A percentile compares a stretch with the other conserved stretches of the same genome.
Conservation (phyloP, 495 filamentous ascomycete genomes). For the Durotheca rogersii region DNA sequence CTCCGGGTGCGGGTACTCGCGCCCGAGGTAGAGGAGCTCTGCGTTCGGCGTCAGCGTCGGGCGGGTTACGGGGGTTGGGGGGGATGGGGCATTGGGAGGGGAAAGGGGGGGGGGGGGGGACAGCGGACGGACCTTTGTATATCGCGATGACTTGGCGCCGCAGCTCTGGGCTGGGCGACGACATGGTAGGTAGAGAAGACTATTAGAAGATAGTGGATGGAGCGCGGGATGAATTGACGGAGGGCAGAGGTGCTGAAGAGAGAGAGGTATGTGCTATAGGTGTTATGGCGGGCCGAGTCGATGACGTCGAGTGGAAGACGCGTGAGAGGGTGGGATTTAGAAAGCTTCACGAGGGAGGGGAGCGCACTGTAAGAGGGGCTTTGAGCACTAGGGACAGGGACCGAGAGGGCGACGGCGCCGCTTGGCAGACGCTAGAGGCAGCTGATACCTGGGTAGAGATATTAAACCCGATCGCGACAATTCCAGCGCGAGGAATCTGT, state of each 20-base stretch:
- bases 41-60: not conserved
- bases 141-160: conserved; percentile 80
- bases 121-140: conserved; percentile 77
- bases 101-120: not conserved
- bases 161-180: conserved; percentile 54
- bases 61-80: not conserved
- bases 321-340: too few species aligned
- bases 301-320: too few species aligned
- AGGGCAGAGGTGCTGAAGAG: not conserved
- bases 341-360: too few species aligned
- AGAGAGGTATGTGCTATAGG: too few species aligned
- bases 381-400: too few species aligned
- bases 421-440: too few species aligned
- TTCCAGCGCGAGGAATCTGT: too few species aligned
- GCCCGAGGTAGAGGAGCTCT: conserved; percentile 84
- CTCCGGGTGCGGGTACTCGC: conserved; percentile 74
- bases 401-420: too few species aligned
- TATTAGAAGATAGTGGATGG: not conserved
- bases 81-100: not conserved
- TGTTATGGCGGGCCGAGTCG: too few species aligned
- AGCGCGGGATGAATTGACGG: not conserved
- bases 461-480: too few species aligned
- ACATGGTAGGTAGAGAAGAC: conserved; percentile 3
- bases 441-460: too few species aligned
- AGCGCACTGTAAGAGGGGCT: too few species aligned